Conservation (phyloP, 169 alveolate genomes). For the Plasmodium chabaudi region DNA sequence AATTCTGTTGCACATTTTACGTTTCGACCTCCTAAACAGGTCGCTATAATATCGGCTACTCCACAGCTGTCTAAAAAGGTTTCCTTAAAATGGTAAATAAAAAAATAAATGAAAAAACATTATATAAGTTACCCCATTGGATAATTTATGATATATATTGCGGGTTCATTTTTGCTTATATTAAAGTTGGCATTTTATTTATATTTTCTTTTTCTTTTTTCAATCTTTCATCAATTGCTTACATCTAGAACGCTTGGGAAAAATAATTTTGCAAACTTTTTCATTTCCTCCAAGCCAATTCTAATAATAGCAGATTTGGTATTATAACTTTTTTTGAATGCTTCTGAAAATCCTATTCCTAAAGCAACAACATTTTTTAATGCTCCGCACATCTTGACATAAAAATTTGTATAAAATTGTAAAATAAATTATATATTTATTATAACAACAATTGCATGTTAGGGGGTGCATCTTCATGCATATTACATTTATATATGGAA, state of each 20-base stretch:
- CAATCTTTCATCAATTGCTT: constrained; percentile 6
- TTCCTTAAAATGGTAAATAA: constrained; percentile 79
- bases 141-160: neutral
- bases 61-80: constrained; percentile 94
- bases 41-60: constrained; percentile 93
- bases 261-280: constrained; percentile 83
- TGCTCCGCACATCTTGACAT: constrained; percentile 90
- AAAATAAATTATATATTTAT: neutral
- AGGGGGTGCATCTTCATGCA: neutral
- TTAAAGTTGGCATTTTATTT: constrained; percentile 3
- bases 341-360: constrained; percentile 92
- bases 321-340: constrained; percentile 88
- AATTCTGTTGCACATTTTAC: constrained; percentile 93
- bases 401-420: neutral
- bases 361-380: constrained; percentile 92
- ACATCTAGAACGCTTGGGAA: constrained; percentile 82
- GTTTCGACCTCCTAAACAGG: constrained; percentile 94
- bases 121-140: neutral
- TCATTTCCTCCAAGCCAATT: constrained; percentile 92
- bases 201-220: neutral
- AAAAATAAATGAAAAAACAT: constrained; percentile 54
- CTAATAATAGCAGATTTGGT: constrained; percentile 96
- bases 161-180: neutral
- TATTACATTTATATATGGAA: neutral
- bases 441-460: neutral